These are phyloP conservation scores for Pseudogymnoascus sp. DNA, from an alignment of 2,329 filamentous ascomycete species.

Conservation along the genomic window DNA sequence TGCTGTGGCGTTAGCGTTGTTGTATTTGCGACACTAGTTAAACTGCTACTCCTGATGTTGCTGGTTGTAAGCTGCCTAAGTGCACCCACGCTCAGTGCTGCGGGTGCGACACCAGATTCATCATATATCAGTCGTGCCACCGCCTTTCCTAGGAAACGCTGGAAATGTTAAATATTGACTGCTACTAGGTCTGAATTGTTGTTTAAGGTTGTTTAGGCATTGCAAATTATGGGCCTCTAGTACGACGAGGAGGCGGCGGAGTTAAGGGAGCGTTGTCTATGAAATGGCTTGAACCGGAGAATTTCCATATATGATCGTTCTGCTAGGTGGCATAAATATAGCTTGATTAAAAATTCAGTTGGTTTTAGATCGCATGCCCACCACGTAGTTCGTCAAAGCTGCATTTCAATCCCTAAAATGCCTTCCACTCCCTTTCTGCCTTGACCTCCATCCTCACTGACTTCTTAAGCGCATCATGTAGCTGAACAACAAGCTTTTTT, in stretches of 20 bases:
- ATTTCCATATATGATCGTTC: neutral
- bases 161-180: neutral
- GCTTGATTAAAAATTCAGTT: neutral
- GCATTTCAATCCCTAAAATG: constrained; percentile 15
- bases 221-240: neutral
- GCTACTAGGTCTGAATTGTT: neutral
- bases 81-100: neutral
- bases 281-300: too few relatives aligned
- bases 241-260: neutral
- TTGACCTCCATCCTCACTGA: constrained; percentile 13
- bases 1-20: neutral
- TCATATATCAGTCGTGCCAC: neutral
- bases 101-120: neutral
- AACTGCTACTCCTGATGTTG: neutral
- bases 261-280: neutral
- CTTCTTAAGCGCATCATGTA: constrained; percentile 14
- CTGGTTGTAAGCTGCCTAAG: neutral
- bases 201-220: neutral
- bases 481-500: constrained; percentile 13
- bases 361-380: constrained; percentile 10
- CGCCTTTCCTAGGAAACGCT: neutral
- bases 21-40: neutral
- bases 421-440: constrained; percentile 15
- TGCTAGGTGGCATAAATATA: neutral
- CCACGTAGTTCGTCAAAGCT: neutral